Evolutionary conservation across 176 grass and related monocot species (phyloP).

Genomic region (Carex parvula): DNA sequence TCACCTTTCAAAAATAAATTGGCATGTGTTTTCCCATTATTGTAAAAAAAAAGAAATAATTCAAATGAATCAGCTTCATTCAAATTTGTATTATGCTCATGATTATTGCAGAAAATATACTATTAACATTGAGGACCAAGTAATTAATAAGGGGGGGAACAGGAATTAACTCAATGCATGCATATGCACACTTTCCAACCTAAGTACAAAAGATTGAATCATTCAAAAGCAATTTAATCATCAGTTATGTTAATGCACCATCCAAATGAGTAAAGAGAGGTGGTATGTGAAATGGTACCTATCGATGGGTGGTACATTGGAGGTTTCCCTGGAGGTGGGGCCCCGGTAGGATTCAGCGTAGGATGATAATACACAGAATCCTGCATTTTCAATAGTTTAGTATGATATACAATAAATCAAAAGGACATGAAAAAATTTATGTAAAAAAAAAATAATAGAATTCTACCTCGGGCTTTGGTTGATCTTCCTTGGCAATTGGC

Average conservation of each 20-base stretch:
- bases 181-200: background rate
- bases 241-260: background rate
- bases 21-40: background rate
- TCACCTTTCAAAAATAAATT: background rate
- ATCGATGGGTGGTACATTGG: conserved; percentile 89
- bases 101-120: background rate
- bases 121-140: background rate
- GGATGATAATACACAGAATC: conserved; percentile 88
- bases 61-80: background rate
- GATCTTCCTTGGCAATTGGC: conserved; percentile 70
- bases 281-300: conserved; percentile 31
- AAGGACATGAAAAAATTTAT: background rate
- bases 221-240: background rate
- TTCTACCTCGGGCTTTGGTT: conserved; percentile 75
- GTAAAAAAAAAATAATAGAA: conserved; percentile 4
- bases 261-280: background rate
- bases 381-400: conserved; percentile 35
- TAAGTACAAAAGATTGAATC: background rate
- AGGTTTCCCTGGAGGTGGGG: conserved; percentile 86
- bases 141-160: background rate
- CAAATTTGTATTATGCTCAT: background rate
- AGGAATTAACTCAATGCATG: background rate
- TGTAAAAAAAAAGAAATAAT: background rate
- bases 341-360: conserved; percentile 83
- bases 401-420: conserved; percentile 33